Evolutionary conservation across 2,329 filamentous ascomycete species (phyloP).

Genomic region (Colletotrichum siamense): DNA sequence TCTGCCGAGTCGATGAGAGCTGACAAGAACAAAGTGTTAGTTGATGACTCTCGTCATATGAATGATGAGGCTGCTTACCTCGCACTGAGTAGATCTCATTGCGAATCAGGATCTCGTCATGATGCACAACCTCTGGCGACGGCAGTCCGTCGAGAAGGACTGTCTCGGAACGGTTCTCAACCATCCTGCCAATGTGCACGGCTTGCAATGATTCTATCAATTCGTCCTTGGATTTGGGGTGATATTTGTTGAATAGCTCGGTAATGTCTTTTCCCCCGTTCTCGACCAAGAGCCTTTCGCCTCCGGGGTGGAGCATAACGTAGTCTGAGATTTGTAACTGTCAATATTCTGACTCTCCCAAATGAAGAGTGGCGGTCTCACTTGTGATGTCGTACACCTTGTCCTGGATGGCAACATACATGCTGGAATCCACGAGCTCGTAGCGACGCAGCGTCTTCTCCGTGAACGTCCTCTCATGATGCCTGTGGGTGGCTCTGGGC

Average conservation of each 20-base stretch:
- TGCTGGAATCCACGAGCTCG: neutral
- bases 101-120: neutral
- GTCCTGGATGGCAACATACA: conserved; percentile 4
- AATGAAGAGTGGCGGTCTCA: neutral
- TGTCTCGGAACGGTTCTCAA: neutral
- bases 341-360: neutral
- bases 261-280: conserved; percentile 15
- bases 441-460: neutral
- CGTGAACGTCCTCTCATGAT: neutral
- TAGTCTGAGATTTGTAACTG: neutral
- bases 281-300: neutral
- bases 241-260: neutral
- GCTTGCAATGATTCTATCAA: neutral
- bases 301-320: conserved; percentile 17
- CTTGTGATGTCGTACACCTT: conserved; percentile 23
- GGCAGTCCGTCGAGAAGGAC: neutral
- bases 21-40: neutral
- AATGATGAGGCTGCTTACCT: neutral
- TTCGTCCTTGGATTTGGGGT: neutral
- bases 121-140: neutral
- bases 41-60: rapidly evolving
- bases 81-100: neutral
- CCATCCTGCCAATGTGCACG: neutral
- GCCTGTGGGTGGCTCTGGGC: neutral
- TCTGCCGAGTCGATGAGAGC: neutral